phyloP scores from a whole-genome alignment of 345 rosid species.

The Lumnitzera littorea region DNA sequence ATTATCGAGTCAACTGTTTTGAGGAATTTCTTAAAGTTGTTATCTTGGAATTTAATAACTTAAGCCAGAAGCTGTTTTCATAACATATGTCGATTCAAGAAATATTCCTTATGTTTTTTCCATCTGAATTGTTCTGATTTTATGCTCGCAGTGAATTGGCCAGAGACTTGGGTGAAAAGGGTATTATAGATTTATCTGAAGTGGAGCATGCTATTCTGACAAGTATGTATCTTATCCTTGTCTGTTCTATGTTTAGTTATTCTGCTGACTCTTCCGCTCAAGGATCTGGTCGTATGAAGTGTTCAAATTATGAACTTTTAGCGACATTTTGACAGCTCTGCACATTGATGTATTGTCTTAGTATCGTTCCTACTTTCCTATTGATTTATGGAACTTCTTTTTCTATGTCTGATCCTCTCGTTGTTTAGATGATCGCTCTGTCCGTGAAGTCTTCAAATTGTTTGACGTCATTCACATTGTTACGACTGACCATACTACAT shows the following conservation, averaged over 20 bases:
- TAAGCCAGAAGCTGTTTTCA: too few relatives aligned
- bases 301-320: too few relatives aligned
- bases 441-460: constrained; percentile 77
- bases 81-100: too few relatives aligned
- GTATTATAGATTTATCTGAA: constrained; percentile 49
- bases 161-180: constrained; percentile 65
- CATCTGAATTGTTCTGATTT: not conserved
- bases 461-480: constrained; percentile 78
- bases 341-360: too few relatives aligned
- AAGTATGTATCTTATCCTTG: constrained; percentile 28
- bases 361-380: not conserved
- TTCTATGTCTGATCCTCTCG: not conserved
- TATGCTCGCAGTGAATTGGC: constrained; percentile 72
- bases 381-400: not conserved
- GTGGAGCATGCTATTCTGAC: constrained; percentile 77
- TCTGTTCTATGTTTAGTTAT: not conserved
- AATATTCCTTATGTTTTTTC: not conserved
- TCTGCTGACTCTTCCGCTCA: constrained; percentile 2
- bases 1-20: not conserved
- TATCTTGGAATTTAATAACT: too few relatives aligned
- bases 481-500: constrained; percentile 73
- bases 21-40: not conserved
- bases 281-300: too few relatives aligned
- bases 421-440: constrained; percentile 56
- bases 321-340: too few relatives aligned